Conservation (phyloP, 371 early-diverging fungal genomes). For the Saksenaea oblongispora region DNA sequence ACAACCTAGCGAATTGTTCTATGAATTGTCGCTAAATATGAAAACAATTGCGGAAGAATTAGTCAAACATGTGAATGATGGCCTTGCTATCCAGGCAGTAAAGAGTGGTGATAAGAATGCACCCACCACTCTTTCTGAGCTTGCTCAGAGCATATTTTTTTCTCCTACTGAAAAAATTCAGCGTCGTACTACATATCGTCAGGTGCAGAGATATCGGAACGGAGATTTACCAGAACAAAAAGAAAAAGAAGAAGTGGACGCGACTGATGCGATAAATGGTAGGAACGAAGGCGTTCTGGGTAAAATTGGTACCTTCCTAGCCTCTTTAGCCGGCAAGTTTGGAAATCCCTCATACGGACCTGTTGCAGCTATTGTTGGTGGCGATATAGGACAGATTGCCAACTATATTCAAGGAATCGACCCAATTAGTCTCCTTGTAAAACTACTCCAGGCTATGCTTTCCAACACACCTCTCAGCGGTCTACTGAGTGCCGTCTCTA, state of each 20-base stretch:
- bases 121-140: neutral
- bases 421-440: neutral
- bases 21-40: neutral
- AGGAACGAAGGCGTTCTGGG: neutral
- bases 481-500: neutral
- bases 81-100: neutral
- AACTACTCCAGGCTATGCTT: neutral
- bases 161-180: neutral
- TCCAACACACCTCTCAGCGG: neutral
- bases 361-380: neutral
- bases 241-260: neutral
- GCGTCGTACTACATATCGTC: neutral
- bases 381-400: neutral
- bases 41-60: constrained; percentile 1
- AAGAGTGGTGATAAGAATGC: neutral
- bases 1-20: neutral
- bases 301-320: neutral
- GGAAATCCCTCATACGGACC: neutral
- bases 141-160: neutral
- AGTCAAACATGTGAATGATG: neutral
- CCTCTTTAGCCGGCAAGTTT: neutral
- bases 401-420: neutral
- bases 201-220: neutral
- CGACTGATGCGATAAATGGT: neutral
- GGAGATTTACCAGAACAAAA: neutral